phyloP scores from a whole-genome alignment of 768 basidiomycete species.

The Mycena chlorophos region DNA sequence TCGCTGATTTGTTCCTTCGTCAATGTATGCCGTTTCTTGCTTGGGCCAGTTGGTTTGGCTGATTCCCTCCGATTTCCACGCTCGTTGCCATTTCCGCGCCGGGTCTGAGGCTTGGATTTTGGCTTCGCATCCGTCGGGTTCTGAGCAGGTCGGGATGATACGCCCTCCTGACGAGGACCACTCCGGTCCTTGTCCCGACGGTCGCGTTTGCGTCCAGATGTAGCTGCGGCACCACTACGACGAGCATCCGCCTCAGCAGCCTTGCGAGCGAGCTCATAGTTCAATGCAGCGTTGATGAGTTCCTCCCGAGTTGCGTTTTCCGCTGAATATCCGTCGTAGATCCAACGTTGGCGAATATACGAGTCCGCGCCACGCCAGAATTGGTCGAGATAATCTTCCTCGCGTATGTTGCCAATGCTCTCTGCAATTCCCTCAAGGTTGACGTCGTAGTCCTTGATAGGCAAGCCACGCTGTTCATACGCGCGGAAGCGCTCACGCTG shows the following conservation, averaged over 20 bases:
- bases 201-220: constrained; percentile 1
- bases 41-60: background rate
- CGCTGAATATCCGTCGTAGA: constrained; percentile 12
- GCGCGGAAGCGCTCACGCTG: constrained; percentile 16
- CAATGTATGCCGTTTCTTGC: constrained; percentile 2
- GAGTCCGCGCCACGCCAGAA: constrained; percentile 18
- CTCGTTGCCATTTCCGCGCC: background rate
- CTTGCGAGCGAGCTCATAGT: constrained; percentile 11
- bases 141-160: background rate
- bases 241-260: too few relatives aligned
- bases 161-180: constrained; percentile 10
- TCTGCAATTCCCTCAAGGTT: constrained; percentile 9
- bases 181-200: background rate
- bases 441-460: constrained; percentile 12
- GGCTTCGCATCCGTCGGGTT: background rate
- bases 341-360: constrained; percentile 7
- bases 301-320: background rate
- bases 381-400: constrained; percentile 1
- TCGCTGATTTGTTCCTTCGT: constrained; percentile 5
- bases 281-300: constrained; percentile 1
- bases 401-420: constrained; percentile 17
- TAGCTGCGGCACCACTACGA: too few relatives aligned
- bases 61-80: background rate
- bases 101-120: background rate
- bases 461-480: constrained; percentile 9